These are phyloP conservation scores for Musa schizocarpa DNA, from an alignment of 176 grass and related monocot species.

Conservation along the genomic window DNA sequence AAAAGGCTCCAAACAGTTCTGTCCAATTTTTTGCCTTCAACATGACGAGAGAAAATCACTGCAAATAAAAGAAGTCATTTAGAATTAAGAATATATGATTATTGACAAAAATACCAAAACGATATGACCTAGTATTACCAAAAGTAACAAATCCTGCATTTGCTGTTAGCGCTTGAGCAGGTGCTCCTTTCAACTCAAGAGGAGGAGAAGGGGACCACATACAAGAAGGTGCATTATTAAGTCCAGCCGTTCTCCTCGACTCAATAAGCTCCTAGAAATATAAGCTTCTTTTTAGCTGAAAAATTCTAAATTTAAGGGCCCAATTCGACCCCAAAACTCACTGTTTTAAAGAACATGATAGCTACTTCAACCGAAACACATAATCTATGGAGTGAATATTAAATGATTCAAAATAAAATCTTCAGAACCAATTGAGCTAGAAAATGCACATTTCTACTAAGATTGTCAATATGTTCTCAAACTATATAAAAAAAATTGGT, in stretches of 20 bases:
- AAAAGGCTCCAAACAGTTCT: constrained; percentile 97
- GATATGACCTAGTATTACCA: constrained; percentile 48
- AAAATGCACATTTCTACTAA: background rate
- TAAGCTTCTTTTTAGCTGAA: constrained; percentile 6
- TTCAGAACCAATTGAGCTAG: background rate
- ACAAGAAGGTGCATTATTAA: constrained; percentile 85
- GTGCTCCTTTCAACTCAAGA: constrained; percentile 77
- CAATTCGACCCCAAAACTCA: constrained; percentile 4
- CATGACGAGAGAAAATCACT: constrained; percentile 89
- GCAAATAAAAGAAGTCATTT: constrained; percentile 28
- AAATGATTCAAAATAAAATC: background rate
- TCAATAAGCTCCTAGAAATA: constrained; percentile 87
- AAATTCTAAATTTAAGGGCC: background rate
- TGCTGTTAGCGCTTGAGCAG: constrained; percentile 66
- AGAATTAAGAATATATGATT: constrained; percentile 16
- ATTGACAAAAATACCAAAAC: constrained; percentile 1
- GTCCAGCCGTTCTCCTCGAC: constrained; percentile 70
- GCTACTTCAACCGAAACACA: background rate
- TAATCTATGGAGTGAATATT: background rate
- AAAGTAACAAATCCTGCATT: constrained; percentile 99
- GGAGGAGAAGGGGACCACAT: constrained; percentile 82
- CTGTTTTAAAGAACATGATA: background rate
- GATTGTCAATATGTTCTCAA: background rate
- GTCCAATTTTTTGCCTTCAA: constrained; percentile 81
- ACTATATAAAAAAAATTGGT: background rate